Conservation (phyloP, 2,329 filamentous ascomycete genomes). For the Penicillium sp. region DNA sequence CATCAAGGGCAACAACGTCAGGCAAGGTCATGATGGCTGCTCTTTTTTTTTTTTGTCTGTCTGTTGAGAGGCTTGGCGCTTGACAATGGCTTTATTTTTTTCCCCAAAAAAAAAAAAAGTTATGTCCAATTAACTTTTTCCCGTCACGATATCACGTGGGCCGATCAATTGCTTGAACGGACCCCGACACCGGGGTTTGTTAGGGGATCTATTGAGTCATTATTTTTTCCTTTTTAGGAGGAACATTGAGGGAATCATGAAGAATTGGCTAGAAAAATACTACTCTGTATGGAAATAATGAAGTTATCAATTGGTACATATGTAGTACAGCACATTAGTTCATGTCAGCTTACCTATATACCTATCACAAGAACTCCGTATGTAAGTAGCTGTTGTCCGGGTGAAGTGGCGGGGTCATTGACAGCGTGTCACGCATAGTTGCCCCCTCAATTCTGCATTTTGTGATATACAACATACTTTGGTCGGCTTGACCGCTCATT, state of each 20-base stretch:
- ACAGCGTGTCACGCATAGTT: neutral
- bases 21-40: constrained; percentile 6
- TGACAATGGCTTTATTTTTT: neutral
- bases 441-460: neutral
- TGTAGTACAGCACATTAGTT: neutral
- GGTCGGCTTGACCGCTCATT: constrained; percentile 1
- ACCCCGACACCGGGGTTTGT: constrained; percentile 6
- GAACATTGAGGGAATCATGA: neutral
- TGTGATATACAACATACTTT: neutral
- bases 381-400: neutral
- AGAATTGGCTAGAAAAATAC: neutral
- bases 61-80: neutral
- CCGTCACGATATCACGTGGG: constrained; percentile 14
- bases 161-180: constrained; percentile 9
- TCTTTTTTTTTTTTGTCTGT: neutral
- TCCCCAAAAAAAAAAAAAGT: neutral
- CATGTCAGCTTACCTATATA: neutral
- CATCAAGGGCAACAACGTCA: constrained; percentile 1
- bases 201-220: neutral
- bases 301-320: neutral
- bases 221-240: neutral
- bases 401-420: constrained; percentile 8
- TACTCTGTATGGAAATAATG: neutral
- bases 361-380: too few species aligned
- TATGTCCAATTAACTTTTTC: constrained; percentile 8